A percentile compares a stretch with the other conserved stretches of the same genome.
These are phyloP conservation scores for Apophysomyces trapeziformis DNA, from an alignment of 371 early-diverging fungal species.

Conservation along the genomic window DNA sequence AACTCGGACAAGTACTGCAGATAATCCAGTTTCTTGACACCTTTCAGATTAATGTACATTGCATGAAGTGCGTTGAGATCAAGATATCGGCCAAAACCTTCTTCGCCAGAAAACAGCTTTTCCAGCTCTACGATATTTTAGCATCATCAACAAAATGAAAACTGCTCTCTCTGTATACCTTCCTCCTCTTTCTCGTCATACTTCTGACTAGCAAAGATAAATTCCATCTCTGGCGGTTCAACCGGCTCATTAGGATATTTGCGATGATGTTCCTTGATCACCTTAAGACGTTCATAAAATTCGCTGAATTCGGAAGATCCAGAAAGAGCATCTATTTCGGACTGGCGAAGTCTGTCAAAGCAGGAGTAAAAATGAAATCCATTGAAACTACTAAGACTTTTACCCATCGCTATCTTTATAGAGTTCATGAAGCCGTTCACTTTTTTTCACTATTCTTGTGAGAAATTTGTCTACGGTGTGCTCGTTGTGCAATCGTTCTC, in stretches of 20 bases:
- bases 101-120: conserved; percentile 91
- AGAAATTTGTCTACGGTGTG: conserved; percentile 77
- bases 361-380: neutral
- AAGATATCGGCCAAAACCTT: conserved; percentile 82
- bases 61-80: conserved; percentile 84
- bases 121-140: conserved; percentile 66
- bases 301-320: conserved; percentile 78
- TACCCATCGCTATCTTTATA: conserved; percentile 84
- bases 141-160: conserved; percentile 1
- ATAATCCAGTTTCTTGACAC: conserved; percentile 76
- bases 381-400: neutral
- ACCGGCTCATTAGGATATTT: conserved; percentile 81
- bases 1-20: conserved; percentile 78
- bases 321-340: conserved; percentile 79
- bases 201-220: conserved; percentile 53
- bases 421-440: conserved; percentile 60
- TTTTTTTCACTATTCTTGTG: conserved; percentile 72
- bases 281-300: conserved; percentile 86
- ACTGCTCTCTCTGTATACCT: neutral
- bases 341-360: conserved; percentile 60
- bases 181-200: conserved; percentile 50
- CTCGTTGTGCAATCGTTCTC: conserved; percentile 84
- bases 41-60: conserved; percentile 82
- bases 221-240: conserved; percentile 82
- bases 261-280: conserved; percentile 84